Evolutionary conservation across 495 filamentous ascomycete species (phyloP), one percentile per base, ranked within the genome.

Genomic region (Chaetomidium leptoderma): DNA sequence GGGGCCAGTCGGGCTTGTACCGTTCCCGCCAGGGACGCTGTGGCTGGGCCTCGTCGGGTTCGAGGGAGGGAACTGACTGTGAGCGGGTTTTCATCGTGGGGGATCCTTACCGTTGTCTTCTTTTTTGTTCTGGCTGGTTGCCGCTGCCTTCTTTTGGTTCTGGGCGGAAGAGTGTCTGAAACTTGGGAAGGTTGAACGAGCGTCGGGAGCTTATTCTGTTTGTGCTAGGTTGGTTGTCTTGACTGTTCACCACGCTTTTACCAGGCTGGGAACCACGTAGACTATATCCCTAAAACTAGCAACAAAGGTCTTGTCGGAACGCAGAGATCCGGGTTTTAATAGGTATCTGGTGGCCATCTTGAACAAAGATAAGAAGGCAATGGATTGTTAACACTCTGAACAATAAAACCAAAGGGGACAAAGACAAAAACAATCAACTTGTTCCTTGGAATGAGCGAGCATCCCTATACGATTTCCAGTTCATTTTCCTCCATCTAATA

Each of bases 1-100:
- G 0, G 11, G 63, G 66, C 66, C 66, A 66, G 59, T 33, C 16
- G 11, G 62, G 58, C 1, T 57, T 35, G 58, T 57, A 23, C 6
- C 42, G 29, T 6, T 52, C 27, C 14, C 29, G 43, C 40, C 53
- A 49, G 16, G 55, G 17, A n/a, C 10, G 42, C 17, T 21, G 26
- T 13, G 23, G 10, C 10, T 45, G 46, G 2, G 16, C 16, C 8
- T 9, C 23, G 9, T 24, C 13, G 17, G 44, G 10, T 29, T 23
- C 6, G 39, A 2, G 17, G 51, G 13, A 44, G 6, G 19, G 8
- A 11, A n/a, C 30, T 36, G 57, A 4, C 2, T 42, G 37, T 33
- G 33, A 26, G 48, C 19, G 30, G 13, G 33, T 24, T 0, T n/a
- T 9, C 29, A 16, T 14, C 5, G 11, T 10, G 13, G 32, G 3